phyloP scores from a whole-genome alignment of 2,329 filamentous ascomycete species.

The Helicocarpus griseus region DNA sequence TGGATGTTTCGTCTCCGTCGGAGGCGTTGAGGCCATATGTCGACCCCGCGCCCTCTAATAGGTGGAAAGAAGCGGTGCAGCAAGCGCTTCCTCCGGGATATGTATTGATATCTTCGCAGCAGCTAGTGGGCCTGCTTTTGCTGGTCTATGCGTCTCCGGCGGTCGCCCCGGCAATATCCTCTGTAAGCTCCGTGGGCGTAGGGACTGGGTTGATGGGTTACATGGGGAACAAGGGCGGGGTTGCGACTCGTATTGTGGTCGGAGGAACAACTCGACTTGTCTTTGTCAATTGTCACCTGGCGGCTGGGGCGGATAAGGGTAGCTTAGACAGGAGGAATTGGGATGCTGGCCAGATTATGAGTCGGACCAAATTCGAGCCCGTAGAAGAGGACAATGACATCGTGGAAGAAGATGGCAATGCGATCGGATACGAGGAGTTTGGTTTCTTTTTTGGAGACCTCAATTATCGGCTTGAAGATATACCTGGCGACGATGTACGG shows the following conservation, averaged over 20 bases:
- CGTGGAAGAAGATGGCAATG: slow-evolving; percentile 48
- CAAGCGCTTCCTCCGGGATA: slow-evolving; percentile 69
- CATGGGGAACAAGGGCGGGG: slow-evolving; percentile 91
- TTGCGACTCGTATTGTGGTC: slow-evolving; percentile 69
- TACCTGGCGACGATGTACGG: slow-evolving; percentile 84
- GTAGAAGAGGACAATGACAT: slow-evolving; percentile 55
- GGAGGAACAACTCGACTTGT: slow-evolving; percentile 83
- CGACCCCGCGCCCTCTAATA: slow-evolving; percentile 60
- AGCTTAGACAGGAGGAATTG: slow-evolving; percentile 78
- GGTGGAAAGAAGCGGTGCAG: slow-evolving; percentile 71
- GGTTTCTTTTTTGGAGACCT: slow-evolving; percentile 94
- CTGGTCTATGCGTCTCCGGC: slow-evolving; percentile 77
- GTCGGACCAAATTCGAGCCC: slow-evolving; percentile 68
- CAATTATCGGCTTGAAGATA: slow-evolving; percentile 82
- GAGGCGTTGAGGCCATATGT: slow-evolving; percentile 70
- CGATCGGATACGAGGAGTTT: slow-evolving; percentile 83
- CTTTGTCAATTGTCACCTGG: slow-evolving; percentile 85
- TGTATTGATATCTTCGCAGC: slow-evolving; percentile 64
- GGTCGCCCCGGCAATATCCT: slow-evolving; percentile 63
- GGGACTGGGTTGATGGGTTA: slow-evolving; percentile 88
- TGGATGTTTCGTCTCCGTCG: slow-evolving; percentile 66
- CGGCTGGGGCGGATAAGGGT: slow-evolving; percentile 70
- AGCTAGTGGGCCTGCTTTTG: slow-evolving; percentile 75
- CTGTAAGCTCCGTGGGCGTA: slow-evolving; percentile 71
- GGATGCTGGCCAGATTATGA: slow-evolving; percentile 72